Percentiles rank a stretch among this genome's conserved stretches.
Evolutionary conservation across 1,284 basidiomycete genomes (phyloP).

Genomic region (Volvariella volvacea): DNA sequence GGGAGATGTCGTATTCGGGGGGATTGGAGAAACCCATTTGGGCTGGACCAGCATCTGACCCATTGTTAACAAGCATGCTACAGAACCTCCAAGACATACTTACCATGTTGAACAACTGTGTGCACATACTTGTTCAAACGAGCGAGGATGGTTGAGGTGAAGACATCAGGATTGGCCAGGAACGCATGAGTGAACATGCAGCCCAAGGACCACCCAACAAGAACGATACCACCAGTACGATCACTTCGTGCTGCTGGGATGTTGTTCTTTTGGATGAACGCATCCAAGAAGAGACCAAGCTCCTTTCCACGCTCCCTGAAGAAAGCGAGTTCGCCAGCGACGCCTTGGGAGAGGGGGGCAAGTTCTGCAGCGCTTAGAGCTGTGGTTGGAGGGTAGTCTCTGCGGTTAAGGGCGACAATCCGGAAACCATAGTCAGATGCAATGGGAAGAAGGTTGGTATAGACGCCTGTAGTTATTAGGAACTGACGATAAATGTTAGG

Average conservation of each 20-base stretch:
- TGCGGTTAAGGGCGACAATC: conserved; percentile 19
- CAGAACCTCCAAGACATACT: neutral
- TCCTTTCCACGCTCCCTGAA: conserved; percentile 23
- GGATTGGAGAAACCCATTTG: neutral
- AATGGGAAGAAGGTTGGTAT: conserved; percentile 34
- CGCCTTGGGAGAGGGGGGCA: conserved; percentile 14
- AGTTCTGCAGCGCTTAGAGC: conserved; percentile 16
- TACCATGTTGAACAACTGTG: conserved; percentile 24
- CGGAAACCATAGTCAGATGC: conserved; percentile 19
- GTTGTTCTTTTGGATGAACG: conserved; percentile 20
- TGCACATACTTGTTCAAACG: conserved; percentile 18
- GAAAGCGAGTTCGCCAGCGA: conserved; percentile 15
- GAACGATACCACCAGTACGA: conserved; percentile 22
- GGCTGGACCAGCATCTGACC: neutral
- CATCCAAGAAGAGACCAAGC: conserved; percentile 24
- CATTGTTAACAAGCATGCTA: too few species aligned
- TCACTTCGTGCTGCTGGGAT: conserved; percentile 21
- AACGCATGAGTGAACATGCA: conserved; percentile 16
- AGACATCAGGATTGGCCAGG: conserved; percentile 17
- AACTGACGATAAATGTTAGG: neutral
- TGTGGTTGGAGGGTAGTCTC: conserved; percentile 17
- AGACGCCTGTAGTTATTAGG: conserved; percentile 23
- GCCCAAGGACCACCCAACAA: conserved; percentile 34
- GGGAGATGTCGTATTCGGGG: conserved; percentile 1
- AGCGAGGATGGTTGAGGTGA: conserved; percentile 13